Evolutionary conservation across 2,329 filamentous ascomycete genomes (phyloP), one percentile per base, ranked within the genome.

Genomic region (Cylindrodendrum hubeiense): DNA sequence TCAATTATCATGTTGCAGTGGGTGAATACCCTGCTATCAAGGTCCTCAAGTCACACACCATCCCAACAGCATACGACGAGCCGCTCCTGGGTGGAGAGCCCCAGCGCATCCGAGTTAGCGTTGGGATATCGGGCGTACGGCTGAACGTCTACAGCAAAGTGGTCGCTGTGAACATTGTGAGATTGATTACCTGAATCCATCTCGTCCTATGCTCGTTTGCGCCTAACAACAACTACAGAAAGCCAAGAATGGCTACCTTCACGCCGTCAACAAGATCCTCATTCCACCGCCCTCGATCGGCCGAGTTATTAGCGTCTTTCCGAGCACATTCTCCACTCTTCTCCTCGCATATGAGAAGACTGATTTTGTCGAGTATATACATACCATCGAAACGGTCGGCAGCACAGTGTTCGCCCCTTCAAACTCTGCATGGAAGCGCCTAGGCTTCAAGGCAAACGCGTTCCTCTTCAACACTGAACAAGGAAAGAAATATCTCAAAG

Each of bases 321-420:
- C 94, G 0, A 80, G 83, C 50, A 85, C 90, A 66, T 97, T 97
- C 84, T 93, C 90, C 69, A 97, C 94, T 0, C 87, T 97, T 1
- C 85, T 91, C 55, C 87, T 95, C 8, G 95, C 88, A 5, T 89
- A 94, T 28, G 83, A 86, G 59, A 93, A 92, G 82, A 95, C 93
- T 0, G 90, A 91, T 9, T 86, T 98, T 2, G 84, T 86, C 59
- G 81, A 90, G 13, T 85, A 85, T 53, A 81, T 91, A 63, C 83
- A 91, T 58, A 83, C 87, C 71, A 82, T 85, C 69, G 73, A 78
- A 19, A 82, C 81, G 37, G 79, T 83, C 3, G 93, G 93, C 37
- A 89, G 89, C 41, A 97, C 94, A 3, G 77, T 96, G 66, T 97
- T 97, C 74, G 92, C 92, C 0, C 94, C 95, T 0, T 89, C 87